Evolutionary conservation across 2,329 filamentous ascomycete genomes (phyloP), one percentile per base, ranked within the genome.

Genomic region (Aspergillus sojae): DNA sequence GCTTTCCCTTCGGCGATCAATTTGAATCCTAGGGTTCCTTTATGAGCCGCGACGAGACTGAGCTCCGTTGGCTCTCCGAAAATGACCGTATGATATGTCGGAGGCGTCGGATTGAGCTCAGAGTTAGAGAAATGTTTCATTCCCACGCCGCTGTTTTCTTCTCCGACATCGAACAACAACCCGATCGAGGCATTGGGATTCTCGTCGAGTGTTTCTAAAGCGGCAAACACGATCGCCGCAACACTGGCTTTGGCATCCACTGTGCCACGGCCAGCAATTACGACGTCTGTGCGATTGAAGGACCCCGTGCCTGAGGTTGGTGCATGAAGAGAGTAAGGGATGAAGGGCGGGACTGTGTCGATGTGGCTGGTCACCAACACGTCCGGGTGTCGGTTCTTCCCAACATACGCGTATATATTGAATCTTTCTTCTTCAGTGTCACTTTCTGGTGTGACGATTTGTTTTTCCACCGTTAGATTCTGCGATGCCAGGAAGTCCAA

Each of bases 11-110:
- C 85, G 0, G 91, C 91, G 16, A 81, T 81, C 63, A 98, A 72
- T 2, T 83, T 80, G 72, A 93, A 90, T 50, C 85, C 85, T 3
- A 93, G 76, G 61, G 89, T 91, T 41, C 95, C 94, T 81, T 99
- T 98, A 83, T 98, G 94, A 2, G 95, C 95, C 60, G 91, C 89
- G 0, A 93, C 93, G 21, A 98, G 88, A 77, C 91, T 92, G 69
- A 89, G 87, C 72, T 96, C 93, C 0, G 95, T 99, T 0, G 95
- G 94, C 76, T 99, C 95, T 46, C 95, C 94, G 73, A 97, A 98
- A 71, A 95, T 91, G 70, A 92, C 89, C 3, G 92, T 87, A 36
- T 89, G 84, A 81, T 88, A 89, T 21, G 67, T 70, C 14, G 62
- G 80, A 72, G 46, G 76, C 68, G 34, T 83, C 4, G 74, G 58